Conservation (phyloP, 345 rosid genomes). For the Salix purpurea region DNA sequence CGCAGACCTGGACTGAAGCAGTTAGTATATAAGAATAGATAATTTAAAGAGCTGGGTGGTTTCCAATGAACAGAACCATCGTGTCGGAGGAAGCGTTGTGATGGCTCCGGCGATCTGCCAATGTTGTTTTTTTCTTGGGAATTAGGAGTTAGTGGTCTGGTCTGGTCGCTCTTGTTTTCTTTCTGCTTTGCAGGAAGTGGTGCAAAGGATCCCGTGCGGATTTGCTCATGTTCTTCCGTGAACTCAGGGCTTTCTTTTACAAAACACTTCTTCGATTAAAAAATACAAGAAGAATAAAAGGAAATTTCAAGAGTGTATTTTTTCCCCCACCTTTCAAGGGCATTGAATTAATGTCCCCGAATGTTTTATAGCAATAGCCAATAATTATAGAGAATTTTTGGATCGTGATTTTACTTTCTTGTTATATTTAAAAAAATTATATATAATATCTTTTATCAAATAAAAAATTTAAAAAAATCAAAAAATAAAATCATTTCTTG, state of each 20-base stretch:
- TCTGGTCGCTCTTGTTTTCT: background rate
- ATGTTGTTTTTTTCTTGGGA: background rate
- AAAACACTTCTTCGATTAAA: no score
- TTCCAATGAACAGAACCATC: background rate
- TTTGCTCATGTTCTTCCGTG: conserved; percentile 24
- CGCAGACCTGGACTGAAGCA: background rate
- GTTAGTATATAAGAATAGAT: background rate
- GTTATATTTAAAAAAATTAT: no score
- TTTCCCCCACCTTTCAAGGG: background rate
- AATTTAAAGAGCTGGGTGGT: background rate
- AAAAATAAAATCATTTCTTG: no score
- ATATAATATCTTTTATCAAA: no score
- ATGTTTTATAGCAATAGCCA: no score
- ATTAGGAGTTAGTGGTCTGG: background rate
- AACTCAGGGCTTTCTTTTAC: conserved; percentile 7
- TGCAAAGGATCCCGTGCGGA: conserved; percentile 18
- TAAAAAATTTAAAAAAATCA: no score
- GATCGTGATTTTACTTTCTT: no score
- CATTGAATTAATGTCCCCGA: background rate
- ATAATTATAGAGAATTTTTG: no score
- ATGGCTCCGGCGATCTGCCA: conserved; percentile 2
- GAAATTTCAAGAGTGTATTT: background rate
- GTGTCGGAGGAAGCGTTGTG: background rate
- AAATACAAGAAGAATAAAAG: background rate
- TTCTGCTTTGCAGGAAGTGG: background rate